These are phyloP conservation scores for Miscanthus lutarioriparius DNA, from an alignment of 176 grass and related monocot genomes.

Conservation along the genomic window DNA sequence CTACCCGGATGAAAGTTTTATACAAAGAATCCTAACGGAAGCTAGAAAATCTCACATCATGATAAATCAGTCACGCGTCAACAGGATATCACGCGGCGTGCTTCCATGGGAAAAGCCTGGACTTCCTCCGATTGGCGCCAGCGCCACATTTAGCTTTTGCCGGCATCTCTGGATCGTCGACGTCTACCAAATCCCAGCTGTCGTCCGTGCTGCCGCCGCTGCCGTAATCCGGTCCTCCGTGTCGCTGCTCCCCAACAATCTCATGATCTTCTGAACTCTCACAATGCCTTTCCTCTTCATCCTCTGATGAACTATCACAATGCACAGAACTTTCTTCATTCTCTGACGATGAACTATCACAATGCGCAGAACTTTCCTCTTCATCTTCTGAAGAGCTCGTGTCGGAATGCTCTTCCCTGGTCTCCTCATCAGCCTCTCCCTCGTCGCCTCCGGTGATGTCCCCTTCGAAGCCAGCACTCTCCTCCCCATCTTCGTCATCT, in stretches of 20 bases:
- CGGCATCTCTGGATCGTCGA: background rate
- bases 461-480: background rate
- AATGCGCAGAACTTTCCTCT: background rate
- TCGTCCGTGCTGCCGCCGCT: background rate
- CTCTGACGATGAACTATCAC: background rate
- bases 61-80: background rate
- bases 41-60: background rate
- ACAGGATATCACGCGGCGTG: background rate
- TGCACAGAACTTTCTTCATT: background rate
- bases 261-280: background rate
- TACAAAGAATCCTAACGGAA: background rate
- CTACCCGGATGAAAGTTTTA: background rate
- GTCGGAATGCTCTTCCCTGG: background rate
- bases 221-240: background rate
- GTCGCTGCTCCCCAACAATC: background rate
- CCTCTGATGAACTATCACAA: background rate
- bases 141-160: background rate
- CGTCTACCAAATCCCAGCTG: conserved; percentile 27
- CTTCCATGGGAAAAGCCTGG: background rate
- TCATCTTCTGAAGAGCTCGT: background rate
- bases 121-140: background rate
- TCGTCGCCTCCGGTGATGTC: background rate
- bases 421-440: background rate
- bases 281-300: background rate
- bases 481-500: background rate